Evolutionary conservation across 2,329 filamentous ascomycete species (phyloP).

Genomic region (Fusarium cyanostomum): DNA sequence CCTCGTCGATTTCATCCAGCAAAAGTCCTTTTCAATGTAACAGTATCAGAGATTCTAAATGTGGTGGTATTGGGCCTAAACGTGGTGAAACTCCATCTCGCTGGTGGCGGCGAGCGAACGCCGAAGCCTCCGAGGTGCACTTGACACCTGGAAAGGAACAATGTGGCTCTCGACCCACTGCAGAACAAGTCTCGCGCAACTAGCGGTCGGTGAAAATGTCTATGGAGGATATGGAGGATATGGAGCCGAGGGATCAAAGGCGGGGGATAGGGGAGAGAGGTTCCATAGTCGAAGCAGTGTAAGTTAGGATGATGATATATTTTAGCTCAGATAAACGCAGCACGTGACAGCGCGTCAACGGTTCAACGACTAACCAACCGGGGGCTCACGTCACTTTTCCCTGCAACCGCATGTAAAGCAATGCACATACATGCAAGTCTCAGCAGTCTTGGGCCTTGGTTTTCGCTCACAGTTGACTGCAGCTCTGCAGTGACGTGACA

Average conservation of each 20-base stretch:
- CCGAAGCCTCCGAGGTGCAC: constrained; percentile 7
- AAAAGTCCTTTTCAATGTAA: constrained; percentile 13
- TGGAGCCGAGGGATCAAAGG: constrained; percentile 1
- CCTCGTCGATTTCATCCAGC: constrained; percentile 7
- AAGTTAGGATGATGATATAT: no score
- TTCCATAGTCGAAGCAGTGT: no score
- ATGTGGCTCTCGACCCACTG: constrained; percentile 3
- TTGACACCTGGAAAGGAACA: constrained; percentile 2
- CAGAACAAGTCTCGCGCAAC: constrained; percentile 1
- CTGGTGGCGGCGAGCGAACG: background rate
- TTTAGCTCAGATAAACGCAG: background rate
- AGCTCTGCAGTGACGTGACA: no score
- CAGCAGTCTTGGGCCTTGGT: background rate
- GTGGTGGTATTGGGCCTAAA: background rate
- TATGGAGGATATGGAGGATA: no score
- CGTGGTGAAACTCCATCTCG: background rate
- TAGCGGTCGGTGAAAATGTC: constrained; percentile 10
- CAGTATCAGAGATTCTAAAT: constrained; percentile 25
- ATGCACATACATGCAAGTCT: constrained; percentile 4
- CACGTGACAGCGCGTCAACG: constrained; percentile 32
- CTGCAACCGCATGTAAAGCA: constrained; percentile 25
- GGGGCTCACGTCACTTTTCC: no score
- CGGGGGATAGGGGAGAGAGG: constrained; percentile 13
- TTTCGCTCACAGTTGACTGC: no score
- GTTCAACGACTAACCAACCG: no score